phyloP scores from a whole-genome alignment of 805 yeast genomes.

The Kodamaea kakaduensis region DNA sequence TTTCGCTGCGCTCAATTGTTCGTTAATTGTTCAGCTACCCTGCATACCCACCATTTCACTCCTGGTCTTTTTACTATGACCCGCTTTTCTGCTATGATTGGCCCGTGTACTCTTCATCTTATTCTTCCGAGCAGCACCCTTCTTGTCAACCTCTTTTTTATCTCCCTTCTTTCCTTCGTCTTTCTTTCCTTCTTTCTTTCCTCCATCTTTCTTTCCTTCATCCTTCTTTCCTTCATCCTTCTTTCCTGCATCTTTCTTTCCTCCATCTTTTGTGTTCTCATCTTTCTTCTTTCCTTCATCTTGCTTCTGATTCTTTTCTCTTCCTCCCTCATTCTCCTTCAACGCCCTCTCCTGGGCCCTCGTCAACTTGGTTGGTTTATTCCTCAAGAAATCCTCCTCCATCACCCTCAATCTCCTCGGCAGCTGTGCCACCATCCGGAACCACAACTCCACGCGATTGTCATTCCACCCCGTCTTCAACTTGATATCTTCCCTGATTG shows the following conservation, averaged over 20 bases:
- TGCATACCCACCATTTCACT: constrained; percentile 24
- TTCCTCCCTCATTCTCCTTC: constrained; percentile 47
- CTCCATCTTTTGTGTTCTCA: constrained; percentile 38
- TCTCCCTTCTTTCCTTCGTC: no score
- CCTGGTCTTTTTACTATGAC: constrained; percentile 53
- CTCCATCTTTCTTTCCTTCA: constrained; percentile 10
- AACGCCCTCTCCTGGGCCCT: constrained; percentile 1
- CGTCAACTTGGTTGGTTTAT: constrained; percentile 18
- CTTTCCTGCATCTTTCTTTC: neutral
- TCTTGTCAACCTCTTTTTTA: neutral
- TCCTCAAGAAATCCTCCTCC: constrained; percentile 52
- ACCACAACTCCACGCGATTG: constrained; percentile 95
- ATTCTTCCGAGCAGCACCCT: constrained; percentile 35
- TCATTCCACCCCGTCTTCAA: constrained; percentile 66
- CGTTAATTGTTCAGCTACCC: constrained; percentile 5
- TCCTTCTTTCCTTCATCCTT: constrained; percentile 13
- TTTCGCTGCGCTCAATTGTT: no score
- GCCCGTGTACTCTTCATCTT: constrained; percentile 54
- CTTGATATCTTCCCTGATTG: constrained; percentile 49
- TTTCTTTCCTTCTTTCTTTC: constrained; percentile 1
- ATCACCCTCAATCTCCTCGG: constrained; percentile 58
- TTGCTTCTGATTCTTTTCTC: constrained; percentile 57
- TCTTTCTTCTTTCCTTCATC: constrained; percentile 59
- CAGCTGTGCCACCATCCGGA: constrained; percentile 62
- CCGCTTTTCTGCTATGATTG: constrained; percentile 63